These are phyloP conservation scores for Begonia masoniana DNA, from an alignment of 306 rosid species.

Conservation along the genomic window DNA sequence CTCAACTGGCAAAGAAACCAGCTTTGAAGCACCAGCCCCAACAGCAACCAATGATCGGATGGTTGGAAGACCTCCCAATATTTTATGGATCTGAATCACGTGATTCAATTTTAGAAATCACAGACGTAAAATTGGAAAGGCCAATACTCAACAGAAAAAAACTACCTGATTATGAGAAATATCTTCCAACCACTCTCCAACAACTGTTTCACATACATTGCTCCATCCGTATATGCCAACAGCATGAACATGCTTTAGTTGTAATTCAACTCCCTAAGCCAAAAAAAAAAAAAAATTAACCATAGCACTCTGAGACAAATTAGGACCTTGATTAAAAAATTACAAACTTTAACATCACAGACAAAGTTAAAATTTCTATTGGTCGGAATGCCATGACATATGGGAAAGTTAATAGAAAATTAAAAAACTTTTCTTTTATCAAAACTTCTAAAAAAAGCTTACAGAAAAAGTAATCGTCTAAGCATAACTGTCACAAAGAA, in stretches of 20 bases:
- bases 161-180: constrained; percentile 86
- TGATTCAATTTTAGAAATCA: background rate
- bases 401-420: too few relatives aligned
- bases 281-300: too few relatives aligned
- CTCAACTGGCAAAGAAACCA: constrained; percentile 85
- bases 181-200: constrained; percentile 94
- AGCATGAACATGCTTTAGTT: constrained; percentile 73
- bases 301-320: too few relatives aligned
- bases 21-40: constrained; percentile 76
- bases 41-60: constrained; percentile 74
- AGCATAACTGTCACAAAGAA: too few relatives aligned
- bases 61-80: constrained; percentile 75
- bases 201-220: constrained; percentile 66
- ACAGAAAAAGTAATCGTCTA: too few relatives aligned
- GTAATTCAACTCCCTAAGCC: constrained; percentile 78
- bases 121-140: constrained; percentile 4
- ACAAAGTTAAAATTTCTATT: too few relatives aligned
- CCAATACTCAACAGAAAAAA: constrained; percentile 12
- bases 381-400: too few relatives aligned
- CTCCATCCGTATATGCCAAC: constrained; percentile 95
- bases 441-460: too few relatives aligned
- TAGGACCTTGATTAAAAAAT: background rate
- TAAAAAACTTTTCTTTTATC: too few relatives aligned
- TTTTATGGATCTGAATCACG: constrained; percentile 52
- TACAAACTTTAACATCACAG: background rate